A percentile compares a stretch with the other conserved stretches of the same genome.
These are phyloP conservation scores for Lactifluus hygrophoroides DNA, from an alignment of 768 basidiomycete genomes.

Conservation along the genomic window DNA sequence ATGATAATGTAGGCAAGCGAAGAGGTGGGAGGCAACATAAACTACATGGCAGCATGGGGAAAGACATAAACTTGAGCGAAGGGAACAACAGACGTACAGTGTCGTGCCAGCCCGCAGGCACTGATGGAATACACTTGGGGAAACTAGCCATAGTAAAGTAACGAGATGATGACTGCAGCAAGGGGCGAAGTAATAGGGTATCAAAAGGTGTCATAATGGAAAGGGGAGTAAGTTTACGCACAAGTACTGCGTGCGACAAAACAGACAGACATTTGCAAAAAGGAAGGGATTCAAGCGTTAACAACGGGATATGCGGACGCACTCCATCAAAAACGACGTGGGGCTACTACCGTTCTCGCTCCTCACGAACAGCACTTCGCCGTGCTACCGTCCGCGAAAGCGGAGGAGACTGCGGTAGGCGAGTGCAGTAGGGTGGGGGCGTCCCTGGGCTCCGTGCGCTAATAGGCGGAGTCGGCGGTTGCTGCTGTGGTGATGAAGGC, in stretches of 20 bases:
- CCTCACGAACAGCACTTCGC: slow-evolving; percentile 4
- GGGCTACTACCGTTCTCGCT: slow-evolving; percentile 7
- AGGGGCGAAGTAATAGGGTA: neutral
- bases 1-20: neutral
- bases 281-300: neutral
- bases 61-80: neutral
- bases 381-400: neutral
- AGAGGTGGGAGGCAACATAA: neutral
- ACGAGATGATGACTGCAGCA: neutral
- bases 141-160: neutral
- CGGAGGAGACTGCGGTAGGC: slow-evolving; percentile 2
- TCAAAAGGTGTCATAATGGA: slow-evolving; percentile 1
- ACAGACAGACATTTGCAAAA: neutral
- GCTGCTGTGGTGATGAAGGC: slow-evolving; percentile 7
- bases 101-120: neutral
- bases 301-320: neutral
- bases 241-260: neutral
- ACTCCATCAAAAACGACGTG: neutral
- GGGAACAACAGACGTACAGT: neutral
- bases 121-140: slow-evolving; percentile 4
- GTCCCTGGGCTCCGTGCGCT: slow-evolving; percentile 5
- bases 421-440: neutral
- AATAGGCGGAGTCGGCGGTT: slow-evolving; percentile 12
- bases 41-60: slow-evolving; percentile 1
- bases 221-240: neutral